Percentiles rank a stretch among this genome's conserved stretches.
Evolutionary conservation across 2,329 filamentous ascomycete genomes (phyloP).

Genomic region (Fonsecaea pedrosoi): DNA sequence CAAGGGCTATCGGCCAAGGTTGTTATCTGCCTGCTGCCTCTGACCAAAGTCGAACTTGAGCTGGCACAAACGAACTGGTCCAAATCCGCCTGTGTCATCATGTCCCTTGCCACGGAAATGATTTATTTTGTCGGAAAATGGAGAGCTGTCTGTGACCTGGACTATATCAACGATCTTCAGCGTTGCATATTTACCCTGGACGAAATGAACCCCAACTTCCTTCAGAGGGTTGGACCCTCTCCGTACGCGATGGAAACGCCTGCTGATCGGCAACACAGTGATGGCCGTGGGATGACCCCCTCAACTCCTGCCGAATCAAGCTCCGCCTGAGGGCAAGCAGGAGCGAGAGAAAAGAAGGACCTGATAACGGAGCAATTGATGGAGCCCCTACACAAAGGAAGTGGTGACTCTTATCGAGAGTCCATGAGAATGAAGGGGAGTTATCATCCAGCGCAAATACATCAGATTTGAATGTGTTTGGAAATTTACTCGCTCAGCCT

Average conservation of each 20-base stretch:
- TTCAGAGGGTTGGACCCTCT: neutral
- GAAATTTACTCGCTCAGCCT: too few relatives aligned
- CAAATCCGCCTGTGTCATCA: neutral
- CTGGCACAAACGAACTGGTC: neutral
- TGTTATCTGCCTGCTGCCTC: conserved; percentile 6
- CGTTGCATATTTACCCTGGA: conserved; percentile 6
- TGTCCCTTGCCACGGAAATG: conserved; percentile 9
- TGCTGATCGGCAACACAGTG: neutral
- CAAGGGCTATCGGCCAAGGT: neutral
- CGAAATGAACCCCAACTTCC: neutral
- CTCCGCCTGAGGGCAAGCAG: too few relatives aligned
- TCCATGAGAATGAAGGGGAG: too few relatives aligned
- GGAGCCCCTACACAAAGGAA: too few relatives aligned
- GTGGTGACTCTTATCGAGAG: too few relatives aligned
- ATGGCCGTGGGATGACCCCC: neutral
- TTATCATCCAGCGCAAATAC: too few relatives aligned
- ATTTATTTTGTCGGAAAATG: conserved; percentile 8
- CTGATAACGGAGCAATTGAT: too few relatives aligned
- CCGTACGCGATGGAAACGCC: neutral
- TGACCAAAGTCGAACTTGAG: neutral
- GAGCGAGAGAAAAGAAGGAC: too few relatives aligned
- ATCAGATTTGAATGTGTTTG: too few relatives aligned
- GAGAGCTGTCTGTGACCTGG: neutral
- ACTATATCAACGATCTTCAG: conserved; percentile 7
- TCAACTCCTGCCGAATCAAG: too few relatives aligned